These are phyloP conservation scores for Cryptococcus maquisensis DNA, from an alignment of 1,284 basidiomycete genomes.

Conservation along the genomic window DNA sequence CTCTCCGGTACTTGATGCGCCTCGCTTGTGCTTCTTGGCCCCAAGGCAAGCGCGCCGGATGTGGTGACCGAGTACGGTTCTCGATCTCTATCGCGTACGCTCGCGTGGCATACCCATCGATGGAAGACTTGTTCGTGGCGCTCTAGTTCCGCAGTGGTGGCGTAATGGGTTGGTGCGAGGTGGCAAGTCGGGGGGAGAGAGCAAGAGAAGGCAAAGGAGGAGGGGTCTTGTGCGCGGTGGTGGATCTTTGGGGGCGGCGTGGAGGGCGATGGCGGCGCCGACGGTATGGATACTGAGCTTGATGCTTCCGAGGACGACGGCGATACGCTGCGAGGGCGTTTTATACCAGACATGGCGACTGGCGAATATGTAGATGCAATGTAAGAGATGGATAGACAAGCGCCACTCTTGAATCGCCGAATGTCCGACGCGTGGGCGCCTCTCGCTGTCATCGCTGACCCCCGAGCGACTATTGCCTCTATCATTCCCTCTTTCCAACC, in stretches of 20 bases:
- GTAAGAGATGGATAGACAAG: background rate
- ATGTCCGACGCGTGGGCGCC: constrained; percentile 2
- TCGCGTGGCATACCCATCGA: constrained; percentile 65
- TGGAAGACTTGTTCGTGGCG: constrained; percentile 57
- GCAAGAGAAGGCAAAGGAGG: constrained; percentile 51
- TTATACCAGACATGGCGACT: constrained; percentile 57
- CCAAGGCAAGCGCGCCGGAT: background rate
- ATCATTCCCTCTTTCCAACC: background rate
- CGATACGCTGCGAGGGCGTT: constrained; percentile 64
- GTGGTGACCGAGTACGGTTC: constrained; percentile 42
- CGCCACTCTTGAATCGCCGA: background rate
- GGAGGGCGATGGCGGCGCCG: background rate
- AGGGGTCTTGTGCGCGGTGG: background rate
- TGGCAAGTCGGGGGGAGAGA: constrained; percentile 75
- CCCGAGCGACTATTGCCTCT: background rate
- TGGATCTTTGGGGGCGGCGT: background rate
- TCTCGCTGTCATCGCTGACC: background rate
- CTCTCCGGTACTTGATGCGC: constrained; percentile 21
- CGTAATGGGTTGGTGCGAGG: background rate
- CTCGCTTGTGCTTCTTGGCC: background rate
- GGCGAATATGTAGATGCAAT: background rate
- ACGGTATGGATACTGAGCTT: constrained; percentile 1
- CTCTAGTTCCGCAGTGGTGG: background rate
- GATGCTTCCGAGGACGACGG: constrained; percentile 6
- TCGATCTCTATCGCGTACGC: constrained; percentile 10